Base-by-base conservation (phyloP, 192 early-diverging fungal genomes). In the Podila epigama region DNA sequence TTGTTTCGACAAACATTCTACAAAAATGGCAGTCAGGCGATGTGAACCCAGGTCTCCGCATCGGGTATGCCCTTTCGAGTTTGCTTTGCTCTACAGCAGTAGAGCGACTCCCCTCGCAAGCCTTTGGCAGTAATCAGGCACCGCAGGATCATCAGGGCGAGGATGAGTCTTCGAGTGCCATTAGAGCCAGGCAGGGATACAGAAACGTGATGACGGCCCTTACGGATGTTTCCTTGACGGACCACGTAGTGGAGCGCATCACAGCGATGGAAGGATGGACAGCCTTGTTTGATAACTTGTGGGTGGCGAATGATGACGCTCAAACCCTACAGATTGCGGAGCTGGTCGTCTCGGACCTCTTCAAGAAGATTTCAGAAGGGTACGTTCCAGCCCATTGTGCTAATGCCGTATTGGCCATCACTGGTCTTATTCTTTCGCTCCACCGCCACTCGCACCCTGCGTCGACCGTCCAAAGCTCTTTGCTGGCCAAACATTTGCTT, bases 21-120 rank as follows among this genome's bases (percentile, higher is more conserved):
- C 59, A 69, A 3, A 82, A 69, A 28, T 88, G 87, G 87, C 81
- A 82, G 20, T 73, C 73, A 2, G 82, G 80, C 10, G 59, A 65
- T 51, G 79, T 88, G 10, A 81, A 72, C 13, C 87, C 87, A 33
- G 87, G 87, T 16, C 66, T 86, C 13, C 60, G 87, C 35, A 79
- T 60, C 34, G 87, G 87, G 18, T 85, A 75, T 58, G 81, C 87
- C 4, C 56, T 83, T 4, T 77, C 73, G 8, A 64, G 73, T 28
- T 48, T 64, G 57, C 66, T 77, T 2, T 77, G 73, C 40, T 64
- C 66, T 27, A 52, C 73, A 1, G 61, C 61, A 18, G 41, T 63
- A 2, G 68, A 70, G 13, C 62, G 51, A 41, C 22, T 58, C 5
- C 75, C 84, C 16, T 61, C 60, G 25, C 50, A 28, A 25, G 27